These are phyloP conservation scores for Physaria fendleri DNA, from an alignment of 345 rosid genomes.

Conservation along the genomic window DNA sequence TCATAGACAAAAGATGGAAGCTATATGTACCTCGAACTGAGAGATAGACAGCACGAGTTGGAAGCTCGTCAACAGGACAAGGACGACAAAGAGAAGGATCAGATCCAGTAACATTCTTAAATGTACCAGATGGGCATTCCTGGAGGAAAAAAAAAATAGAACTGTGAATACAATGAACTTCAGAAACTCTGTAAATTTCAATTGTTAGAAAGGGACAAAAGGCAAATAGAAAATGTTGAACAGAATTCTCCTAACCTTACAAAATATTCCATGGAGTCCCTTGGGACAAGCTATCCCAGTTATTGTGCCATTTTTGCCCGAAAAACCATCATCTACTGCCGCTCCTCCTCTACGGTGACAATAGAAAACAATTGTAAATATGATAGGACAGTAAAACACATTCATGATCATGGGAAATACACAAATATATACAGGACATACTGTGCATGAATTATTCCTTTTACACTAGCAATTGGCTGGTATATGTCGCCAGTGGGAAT, in stretches of 20 bases:
- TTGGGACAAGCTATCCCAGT: slow-evolving; percentile 86
- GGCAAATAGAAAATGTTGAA: no score
- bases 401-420: background rate
- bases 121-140: slow-evolving; percentile 97
- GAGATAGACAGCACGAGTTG: slow-evolving; percentile 66
- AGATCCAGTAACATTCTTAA: slow-evolving; percentile 78
- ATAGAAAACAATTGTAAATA: no score
- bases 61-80: slow-evolving; percentile 77
- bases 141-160: no score
- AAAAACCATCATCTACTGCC: slow-evolving; percentile 41
- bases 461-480: slow-evolving; percentile 86
- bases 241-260: no score
- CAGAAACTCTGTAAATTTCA: no score
- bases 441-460: slow-evolving; percentile 58
- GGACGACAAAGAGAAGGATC: slow-evolving; percentile 62
- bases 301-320: slow-evolving; percentile 78
- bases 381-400: no score
- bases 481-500: slow-evolving; percentile 94
- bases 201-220: no score
- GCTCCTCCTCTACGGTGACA: no score
- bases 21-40: slow-evolving; percentile 68
- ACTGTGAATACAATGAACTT: no score
- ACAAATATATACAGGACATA: slow-evolving; percentile 39
- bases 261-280: slow-evolving; percentile 83
- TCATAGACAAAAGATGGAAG: no score